Evolutionary conservation across 2,329 filamentous ascomycete genomes (phyloP), one percentile per base, ranked within the genome.

Genomic region (Pseudovirgaria hyperparasitica): DNA sequence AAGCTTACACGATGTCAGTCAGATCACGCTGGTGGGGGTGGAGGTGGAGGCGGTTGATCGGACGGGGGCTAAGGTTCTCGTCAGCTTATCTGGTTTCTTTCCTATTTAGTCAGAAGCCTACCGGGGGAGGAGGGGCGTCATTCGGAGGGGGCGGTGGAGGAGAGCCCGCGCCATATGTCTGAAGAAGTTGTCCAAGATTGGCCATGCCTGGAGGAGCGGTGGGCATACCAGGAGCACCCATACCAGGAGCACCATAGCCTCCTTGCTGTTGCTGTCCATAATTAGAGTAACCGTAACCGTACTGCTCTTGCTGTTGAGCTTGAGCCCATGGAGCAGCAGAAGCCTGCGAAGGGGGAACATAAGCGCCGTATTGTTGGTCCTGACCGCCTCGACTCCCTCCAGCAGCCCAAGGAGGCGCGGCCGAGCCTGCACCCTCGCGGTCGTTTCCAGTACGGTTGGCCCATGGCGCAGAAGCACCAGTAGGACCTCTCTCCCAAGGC

Each of bases 401-500:
- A 23, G 38, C 39, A 23, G 43, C 46, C 51, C 50, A 54, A 22
- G 48, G 50, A 16, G 47, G 41, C 24, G 47, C 23, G 19, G 34
- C 28, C n/a, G 72, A 70, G 33, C 71, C 69, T 23, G 67, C 54
- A 25, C 34, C 32, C 13, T 37, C 35, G 12, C 57, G 40, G 25
- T 52, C 52, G 31, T 57, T 57, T 24, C 56, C 45, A 27, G 65
- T 63, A 32, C 62, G 61, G 25, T 46, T 44, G 15, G 47, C 42
- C 82, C 86, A 93, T 6, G 85, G 85, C 40, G 85, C 85, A 50
- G 82, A 71, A 32, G 77, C 82, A 31, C 82, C 82, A 16, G 80
- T 85, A 11, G 84, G 82, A 19, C 78, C 82, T 47, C 82, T 75
- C 52, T 92, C 80, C 85, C 85, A 94, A 26, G 86, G 86, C 56